Conservation (phyloP, 495 filamentous ascomycete species). For the Lasiosphaeriaceae sp. region DNA sequence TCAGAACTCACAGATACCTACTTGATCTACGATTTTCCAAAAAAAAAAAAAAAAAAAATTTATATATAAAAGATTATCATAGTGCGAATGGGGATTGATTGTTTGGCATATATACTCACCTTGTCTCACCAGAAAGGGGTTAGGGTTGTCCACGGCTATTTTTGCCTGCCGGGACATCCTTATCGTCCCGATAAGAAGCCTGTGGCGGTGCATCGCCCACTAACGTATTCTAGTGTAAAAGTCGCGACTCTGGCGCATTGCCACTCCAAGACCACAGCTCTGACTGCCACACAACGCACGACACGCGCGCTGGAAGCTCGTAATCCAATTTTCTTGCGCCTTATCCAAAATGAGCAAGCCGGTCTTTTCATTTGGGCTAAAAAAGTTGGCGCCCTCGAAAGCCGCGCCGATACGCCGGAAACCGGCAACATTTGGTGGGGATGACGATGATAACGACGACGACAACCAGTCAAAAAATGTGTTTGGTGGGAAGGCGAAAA, state of each 20-base stretch:
- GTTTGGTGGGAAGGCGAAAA: not conserved
- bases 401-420: constrained; percentile 9
- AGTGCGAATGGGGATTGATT: not conserved
- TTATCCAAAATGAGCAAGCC: constrained; percentile 22
- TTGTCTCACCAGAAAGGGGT: no score
- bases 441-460: constrained; percentile 18
- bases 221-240: no score
- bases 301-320: not conserved
- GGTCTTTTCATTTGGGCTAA: constrained; percentile 39
- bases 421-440: constrained; percentile 26
- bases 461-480: constrained; percentile 4
- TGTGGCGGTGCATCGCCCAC: no score
- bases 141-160: constrained; percentile 2
- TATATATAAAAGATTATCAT: not conserved
- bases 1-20: no score
- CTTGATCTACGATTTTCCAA: not conserved
- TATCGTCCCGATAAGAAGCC: not conserved
- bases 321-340: not conserved
- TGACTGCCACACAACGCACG: no score
- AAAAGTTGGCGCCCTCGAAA: constrained; percentile 12
- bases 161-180: not conserved
- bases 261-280: no score
- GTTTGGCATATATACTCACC: no score
- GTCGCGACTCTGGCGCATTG: no score
- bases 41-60: no score